A percentile compares a stretch with the other conserved stretches of the same genome.
Conservation (phyloP, 495 filamentous ascomycete genomes). For the Penicillium canescens region DNA sequence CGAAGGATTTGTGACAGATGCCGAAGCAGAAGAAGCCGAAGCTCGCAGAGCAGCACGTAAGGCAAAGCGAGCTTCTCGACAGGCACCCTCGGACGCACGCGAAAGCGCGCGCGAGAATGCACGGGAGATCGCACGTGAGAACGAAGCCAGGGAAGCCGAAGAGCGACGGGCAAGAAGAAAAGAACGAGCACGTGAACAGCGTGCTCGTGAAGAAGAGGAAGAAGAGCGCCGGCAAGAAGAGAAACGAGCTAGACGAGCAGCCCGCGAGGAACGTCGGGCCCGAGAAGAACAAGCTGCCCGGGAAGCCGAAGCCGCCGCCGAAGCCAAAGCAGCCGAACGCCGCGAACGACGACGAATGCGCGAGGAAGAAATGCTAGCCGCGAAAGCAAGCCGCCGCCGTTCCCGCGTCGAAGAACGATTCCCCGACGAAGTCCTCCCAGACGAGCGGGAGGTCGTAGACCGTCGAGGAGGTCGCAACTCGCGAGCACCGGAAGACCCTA, state of each 20-base stretch:
- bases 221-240: slow-evolving; percentile 48
- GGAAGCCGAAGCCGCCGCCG: slow-evolving; percentile 35
- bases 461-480: slow-evolving; percentile 17
- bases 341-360: slow-evolving; percentile 40
- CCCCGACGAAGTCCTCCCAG: slow-evolving; percentile 16
- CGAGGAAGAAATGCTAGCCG: slow-evolving; percentile 39
- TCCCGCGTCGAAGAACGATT: slow-evolving; percentile 34
- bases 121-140: not conserved
- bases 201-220: slow-evolving; percentile 50
- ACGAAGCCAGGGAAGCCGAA: slow-evolving; percentile 43
- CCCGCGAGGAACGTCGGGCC: slow-evolving; percentile 48
- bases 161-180: slow-evolving; percentile 43
- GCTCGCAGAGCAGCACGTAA: slow-evolving; percentile 51
- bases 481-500: slow-evolving; percentile 31
- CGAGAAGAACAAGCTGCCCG: slow-evolving; percentile 48
- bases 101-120: slow-evolving; percentile 12
- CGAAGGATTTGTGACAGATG: slow-evolving; percentile 47
- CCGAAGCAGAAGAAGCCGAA: slow-evolving; percentile 53
- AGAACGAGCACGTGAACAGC: slow-evolving; percentile 40
- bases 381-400: slow-evolving; percentile 34
- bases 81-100: slow-evolving; percentile 36
- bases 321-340: slow-evolving; percentile 41
- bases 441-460: slow-evolving; percentile 21
- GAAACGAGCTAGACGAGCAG: slow-evolving; percentile 43
- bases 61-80: slow-evolving; percentile 38